A percentile compares a stretch with the other conserved stretches of the same genome.
Conservation (phyloP, 345 rosid species). For the Eucalyptus tenuipes region DNA sequence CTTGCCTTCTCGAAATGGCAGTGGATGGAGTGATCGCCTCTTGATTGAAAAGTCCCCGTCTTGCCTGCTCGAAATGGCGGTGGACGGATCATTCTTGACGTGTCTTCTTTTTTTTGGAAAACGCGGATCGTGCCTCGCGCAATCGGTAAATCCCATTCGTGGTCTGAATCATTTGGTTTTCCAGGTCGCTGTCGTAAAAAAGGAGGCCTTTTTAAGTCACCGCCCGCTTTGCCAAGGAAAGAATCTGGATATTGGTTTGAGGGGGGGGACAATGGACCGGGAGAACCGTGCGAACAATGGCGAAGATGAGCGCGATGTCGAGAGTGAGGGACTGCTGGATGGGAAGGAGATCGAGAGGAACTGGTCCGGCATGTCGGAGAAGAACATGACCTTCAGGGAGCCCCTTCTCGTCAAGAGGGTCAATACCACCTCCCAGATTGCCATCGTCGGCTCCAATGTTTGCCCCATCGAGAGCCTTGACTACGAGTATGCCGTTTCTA, state of each 20-base stretch:
- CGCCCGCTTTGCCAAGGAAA: neutral
- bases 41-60: neutral
- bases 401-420: slow-evolving; percentile 28
- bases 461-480: slow-evolving; percentile 41
- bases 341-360: slow-evolving; percentile 6
- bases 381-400: slow-evolving; percentile 4
- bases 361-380: slow-evolving; percentile 1
- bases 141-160: neutral
- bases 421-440: slow-evolving; percentile 37
- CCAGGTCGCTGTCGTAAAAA: neutral
- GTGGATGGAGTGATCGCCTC: neutral
- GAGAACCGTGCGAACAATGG: neutral
- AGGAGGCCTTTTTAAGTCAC: neutral
- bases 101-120: neutral
- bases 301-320: slow-evolving; percentile 8
- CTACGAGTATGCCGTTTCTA: slow-evolving; percentile 17
- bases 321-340: slow-evolving; percentile 1
- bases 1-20: neutral
- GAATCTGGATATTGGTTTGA: neutral
- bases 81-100: neutral
- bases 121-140: neutral
- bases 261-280: neutral
- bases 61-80: neutral
- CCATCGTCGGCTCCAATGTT: slow-evolving; percentile 30
- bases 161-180: neutral